Base-by-base conservation (phyloP, 768 basidiomycete genomes). In the Dacryopinax primogenitus region DNA sequence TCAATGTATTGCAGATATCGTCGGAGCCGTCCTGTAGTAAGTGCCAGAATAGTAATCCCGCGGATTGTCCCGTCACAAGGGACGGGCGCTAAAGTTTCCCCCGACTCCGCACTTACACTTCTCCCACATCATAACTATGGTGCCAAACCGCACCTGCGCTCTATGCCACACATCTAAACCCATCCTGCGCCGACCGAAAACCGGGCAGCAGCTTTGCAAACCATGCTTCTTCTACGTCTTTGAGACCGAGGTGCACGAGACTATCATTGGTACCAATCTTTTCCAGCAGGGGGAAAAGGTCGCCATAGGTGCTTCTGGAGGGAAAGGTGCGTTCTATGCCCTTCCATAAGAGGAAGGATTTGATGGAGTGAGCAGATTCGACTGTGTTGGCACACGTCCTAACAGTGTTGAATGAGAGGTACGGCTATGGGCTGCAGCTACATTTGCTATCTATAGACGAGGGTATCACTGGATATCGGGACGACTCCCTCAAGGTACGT, bases 371-470 rank as follows among this genome's bases (percentile, higher is more conserved):
- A 39, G 39, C 70, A 98, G 96, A 99, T 75, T 98, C 95, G 7
- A 99, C 96, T 12, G 96, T 99, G 16, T 81, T 99, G 41, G 96
- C 96, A 13, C 86, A 97, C 81, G 88, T 98, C 65, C 92, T 98
- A 90, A 95, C 93, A 72, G 83, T 87, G 2, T 78, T 99, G 63
- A 98, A 98, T 74, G 88, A 94, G 70, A 85, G 95, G 61, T 96
- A 98, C 75, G 76, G 87, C 65, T 99, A 99, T 70, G 91, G 90
- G 35, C 80, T 99, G 66, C 86, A 94, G 62, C 78, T 99, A 26
- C 93, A 90, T 73, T 77, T 99, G 23, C 82, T 99, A 61, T 97
- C 94, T 0, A 97, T 99, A 74, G 96, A 99, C 73, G 96, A 99
- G 75, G 96, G 96, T 0, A 99, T 98, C 69, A 94, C 92, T 26